Evolutionary conservation across 495 filamentous ascomycete species (phyloP).

Genomic region (Hypoxylon rickii): DNA sequence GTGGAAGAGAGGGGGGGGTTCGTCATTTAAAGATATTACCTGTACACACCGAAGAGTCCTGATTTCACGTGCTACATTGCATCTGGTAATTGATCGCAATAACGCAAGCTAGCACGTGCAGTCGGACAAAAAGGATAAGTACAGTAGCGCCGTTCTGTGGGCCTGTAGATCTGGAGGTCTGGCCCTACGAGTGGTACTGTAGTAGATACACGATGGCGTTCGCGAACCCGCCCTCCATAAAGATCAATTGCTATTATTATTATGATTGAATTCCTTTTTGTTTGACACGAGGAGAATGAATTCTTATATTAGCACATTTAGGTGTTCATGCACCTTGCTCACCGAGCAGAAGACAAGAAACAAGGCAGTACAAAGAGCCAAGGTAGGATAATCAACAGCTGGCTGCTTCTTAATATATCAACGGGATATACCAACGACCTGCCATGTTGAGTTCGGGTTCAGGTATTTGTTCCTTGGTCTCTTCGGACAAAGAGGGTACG

Average conservation of each 20-base stretch:
- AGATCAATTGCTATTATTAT: not conserved
- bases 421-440: too few species aligned
- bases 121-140: not conserved
- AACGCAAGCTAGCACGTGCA: constrained; percentile 23
- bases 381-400: too few species aligned
- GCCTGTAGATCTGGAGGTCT: constrained; percentile 23
- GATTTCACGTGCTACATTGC: constrained; percentile 10
- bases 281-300: too few species aligned
- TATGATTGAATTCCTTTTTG: not conserved
- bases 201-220: not conserved
- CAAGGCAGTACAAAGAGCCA: too few species aligned
- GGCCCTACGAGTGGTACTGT: not conserved
- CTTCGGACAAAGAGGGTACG: too few species aligned
- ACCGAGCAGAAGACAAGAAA: too few species aligned
- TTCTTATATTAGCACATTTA: too few species aligned
- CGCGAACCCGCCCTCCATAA: not conserved
- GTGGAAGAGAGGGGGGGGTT: not conserved
- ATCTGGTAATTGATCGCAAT: constrained; percentile 14
- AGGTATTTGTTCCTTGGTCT: too few species aligned
- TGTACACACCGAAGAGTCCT: constrained; percentile 23
- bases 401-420: too few species aligned
- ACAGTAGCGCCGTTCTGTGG: constrained; percentile 6
- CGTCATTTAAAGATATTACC: constrained; percentile 31
- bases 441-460: too few species aligned
- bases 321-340: too few species aligned